Evolutionary conservation across 495 filamentous ascomycete genomes (phyloP), one percentile per base, ranked within the genome.

Genomic region (Aspergillus affinis): DNA sequence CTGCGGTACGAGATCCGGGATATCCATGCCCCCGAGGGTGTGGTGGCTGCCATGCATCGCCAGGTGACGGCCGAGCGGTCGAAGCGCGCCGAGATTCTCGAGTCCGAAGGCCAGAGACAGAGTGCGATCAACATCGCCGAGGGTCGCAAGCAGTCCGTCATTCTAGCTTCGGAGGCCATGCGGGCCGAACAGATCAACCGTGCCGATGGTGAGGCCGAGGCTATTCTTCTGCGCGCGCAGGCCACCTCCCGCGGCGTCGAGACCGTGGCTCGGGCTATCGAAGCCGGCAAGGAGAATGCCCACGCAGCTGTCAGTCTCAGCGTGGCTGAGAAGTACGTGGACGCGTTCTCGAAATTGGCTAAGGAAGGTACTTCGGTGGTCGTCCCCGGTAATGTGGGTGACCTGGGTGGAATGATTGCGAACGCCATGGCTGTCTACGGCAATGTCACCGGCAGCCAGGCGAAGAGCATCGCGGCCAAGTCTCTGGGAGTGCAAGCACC

Each of bases 61-160:
- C 93, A 97, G 72, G 94, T 98, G 17, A 97, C 93, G 4, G 94
- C 94, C 0, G 94, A 98, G 78, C 87, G 94, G 1, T 92, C 88
- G 64, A 98, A 98, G 82, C 88, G 94, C 36, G 94, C 94, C 54
- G 94, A 98, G 78, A 98, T 98, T 62, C 79, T 98, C 17, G 94
- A 98, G 54, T 93, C 89, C 2, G 94, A 98, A 61, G 94, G 94
- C 64, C 95, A 98, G 75, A 81, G 94, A 30, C 94, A 98, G 79
- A 90, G 85, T 63, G 95, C 94, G 6, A 98, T 98, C 81, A 98
- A 98, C 74, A 96, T 98, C 64, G 94, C 94, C 54, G 94, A 98
- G 78, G 94, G 94, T 60, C 81, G 89, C 71, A 98, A 98, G 77
- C 94, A 97, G 81, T 89, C 84, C 61, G 93, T 96, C 23, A 98